Evolutionary conservation across 2,329 filamentous ascomycete species (phyloP), one percentile per base, ranked within the genome.

Genomic region (Scedosporium boydii): DNA sequence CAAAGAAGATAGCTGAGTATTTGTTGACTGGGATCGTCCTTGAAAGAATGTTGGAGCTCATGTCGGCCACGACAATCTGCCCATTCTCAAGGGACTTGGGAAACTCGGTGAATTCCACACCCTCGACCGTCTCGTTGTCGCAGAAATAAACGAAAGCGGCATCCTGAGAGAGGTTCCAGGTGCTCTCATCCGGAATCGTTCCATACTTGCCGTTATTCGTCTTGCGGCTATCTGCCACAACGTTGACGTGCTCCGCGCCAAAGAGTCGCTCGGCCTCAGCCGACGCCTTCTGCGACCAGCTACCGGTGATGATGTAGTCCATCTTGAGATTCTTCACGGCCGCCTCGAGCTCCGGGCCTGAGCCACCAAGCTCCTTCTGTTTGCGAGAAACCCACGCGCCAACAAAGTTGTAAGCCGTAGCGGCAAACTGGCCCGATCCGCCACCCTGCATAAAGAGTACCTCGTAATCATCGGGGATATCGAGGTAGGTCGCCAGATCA

Each of bases 111-210:
- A 96, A 96, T 72, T 98, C 93, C n/a, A 98, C 91, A 42, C 93
- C 93, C 69, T 96, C 91, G 5, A 96, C 91, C 0, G 91, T 96
- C 79, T 98, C 93, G 69, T 98, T 98, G 74, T 93, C 89, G 74
- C 93, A 96, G 73, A 86, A 93, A 76, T 97, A 98, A 1, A 93
- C 88, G 69, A 96, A 81, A 0, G 91, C 84, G 9, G 87, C 78
- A 44, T 84, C 79, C 67, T 85, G 79, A 46, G 86, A 89, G 4
- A 95, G 80, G 38, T 82, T 88, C 91, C 92, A 98, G 21, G 82
- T 83, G 65, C 83, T 84, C 74, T 93, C 87, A 9, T 87, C 82
- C 0, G 93, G 89, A 60, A 98, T 96, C 65, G 79, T 85, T 64
- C 91, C 91, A 72, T 96, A 98, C 74, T 95, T 96, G 66, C 90